Base-by-base conservation (phyloP, 2,329 filamentous ascomycete species). In the Ascochyta lentis region DNA sequence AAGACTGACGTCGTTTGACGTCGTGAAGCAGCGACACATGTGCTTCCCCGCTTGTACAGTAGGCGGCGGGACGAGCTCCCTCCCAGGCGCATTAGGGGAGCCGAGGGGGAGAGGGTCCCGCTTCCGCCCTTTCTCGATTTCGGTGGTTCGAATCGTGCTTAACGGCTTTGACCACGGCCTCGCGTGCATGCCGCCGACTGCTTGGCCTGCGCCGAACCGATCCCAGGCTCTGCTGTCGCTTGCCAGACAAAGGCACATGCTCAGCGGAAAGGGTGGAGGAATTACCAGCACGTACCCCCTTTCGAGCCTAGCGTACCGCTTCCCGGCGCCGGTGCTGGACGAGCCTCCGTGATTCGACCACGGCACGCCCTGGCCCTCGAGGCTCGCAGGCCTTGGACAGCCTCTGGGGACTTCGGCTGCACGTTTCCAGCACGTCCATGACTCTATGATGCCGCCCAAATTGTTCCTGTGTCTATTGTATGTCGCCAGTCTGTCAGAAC, bases 141-240 rank as follows among this genome's bases (percentile, higher is more conserved):
- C 54, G 57, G 58, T 58, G 66, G 65, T 60, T 64, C 64, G 58
- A 66, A 65, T 56, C 60, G 59, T 46, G 42, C 37, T 52, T 43
- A 56, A 56, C 53, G 53, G 53, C 53, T 48, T 43, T 57, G 51
- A 54, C 56, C 66, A 56, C 68, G 56, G 66, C 65, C 62, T 70
- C 71, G 55, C 67, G 63, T 71, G 68, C 68, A 71, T 73, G 60
- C 58, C 64, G 62, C 61, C 56, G 54, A 49, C 66, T 67, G 39
- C 40, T 40, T 68, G 66, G 67, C 67, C 45, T 63, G 64, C 59
- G 58, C 69, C 64, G 58, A 66, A 59, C 52, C 58, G 48, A 56
- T 58, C 59, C 61, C 57, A 63, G 52, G 62, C 61, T 58, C 56
- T 54, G 60, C 60, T 60, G 56, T 69, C 64, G 62, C 64, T 41